phyloP scores from a whole-genome alignment of 495 filamentous ascomycete species.

The Xylaria bambusicola region DNA sequence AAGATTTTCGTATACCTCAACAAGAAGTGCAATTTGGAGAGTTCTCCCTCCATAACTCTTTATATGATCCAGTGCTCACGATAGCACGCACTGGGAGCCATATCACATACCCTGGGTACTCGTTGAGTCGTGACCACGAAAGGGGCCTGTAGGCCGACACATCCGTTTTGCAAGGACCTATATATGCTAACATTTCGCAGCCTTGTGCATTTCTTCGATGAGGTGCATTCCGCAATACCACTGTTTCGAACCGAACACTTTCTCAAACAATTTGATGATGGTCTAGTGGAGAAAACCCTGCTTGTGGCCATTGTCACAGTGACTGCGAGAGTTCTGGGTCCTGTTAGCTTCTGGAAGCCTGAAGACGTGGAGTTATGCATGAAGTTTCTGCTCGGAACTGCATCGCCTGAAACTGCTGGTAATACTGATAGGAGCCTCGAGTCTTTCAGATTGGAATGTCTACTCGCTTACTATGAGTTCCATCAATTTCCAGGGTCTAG shows the following conservation, averaged over 20 bases:
- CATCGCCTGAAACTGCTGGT: conserved; percentile 5
- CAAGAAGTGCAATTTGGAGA: background rate
- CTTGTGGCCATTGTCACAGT: conserved; percentile 29
- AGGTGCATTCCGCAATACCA: conserved; percentile 34
- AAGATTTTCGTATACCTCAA: background rate
- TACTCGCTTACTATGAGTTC: conserved; percentile 43
- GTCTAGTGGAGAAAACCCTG: conserved; percentile 22
- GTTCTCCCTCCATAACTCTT: background rate
- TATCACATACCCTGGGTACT: conserved; percentile 21
- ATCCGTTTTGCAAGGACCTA: background rate
- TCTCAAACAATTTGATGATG: conserved; percentile 25
- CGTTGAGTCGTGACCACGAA: conserved; percentile 18
- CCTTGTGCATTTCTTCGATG: conserved; percentile 26
- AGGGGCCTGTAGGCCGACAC: conserved; percentile 21
- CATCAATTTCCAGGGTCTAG: conserved; percentile 37
- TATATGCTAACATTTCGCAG: background rate
- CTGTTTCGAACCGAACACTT: conserved; percentile 31
- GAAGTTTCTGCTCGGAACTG: conserved; percentile 21
- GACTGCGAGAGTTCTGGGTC: conserved; percentile 29
- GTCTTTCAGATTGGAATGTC: conserved; percentile 35
- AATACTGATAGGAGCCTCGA: conserved; percentile 23
- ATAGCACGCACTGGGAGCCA: background rate
- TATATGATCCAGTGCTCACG: background rate
- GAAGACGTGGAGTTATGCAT: conserved; percentile 26
- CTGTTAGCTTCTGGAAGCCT: conserved; percentile 22